Base-by-base conservation (phyloP, 2,329 filamentous ascomycete species). In the Fusarium drepaniforme region DNA sequence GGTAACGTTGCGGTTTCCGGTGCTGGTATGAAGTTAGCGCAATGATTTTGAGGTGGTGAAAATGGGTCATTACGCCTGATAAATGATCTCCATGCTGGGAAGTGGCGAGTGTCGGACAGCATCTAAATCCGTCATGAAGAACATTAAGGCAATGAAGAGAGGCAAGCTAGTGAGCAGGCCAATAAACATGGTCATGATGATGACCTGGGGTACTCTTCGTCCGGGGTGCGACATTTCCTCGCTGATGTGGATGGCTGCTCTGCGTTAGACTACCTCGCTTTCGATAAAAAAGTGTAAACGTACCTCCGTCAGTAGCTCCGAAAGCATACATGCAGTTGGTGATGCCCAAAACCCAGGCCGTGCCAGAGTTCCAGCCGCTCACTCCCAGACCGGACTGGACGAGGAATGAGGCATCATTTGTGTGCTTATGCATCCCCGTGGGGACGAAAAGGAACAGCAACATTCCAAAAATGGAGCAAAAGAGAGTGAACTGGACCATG, bases 221-320 rank as follows among this genome's bases (percentile, higher is more conserved):
- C 69, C 69, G 3, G 69, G 69, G 18, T 72, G 66, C 2, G 69
- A n/a, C 69, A 72, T 69, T 28, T 72, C 69, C 23, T 72, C 69
- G n/a, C 66, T 69, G 6, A 72, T 72, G 28, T 72, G 69, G 16
- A 69, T 72, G 8, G 63, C 69, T 72, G 12, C 21, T 30, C 1
- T 9, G 8, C 3, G 33, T 18, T 21, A 58, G 25, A 25, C 1
- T 1, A 1, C 7, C 11, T 13, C 11, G 1, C 5, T n/a, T 3
- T 18, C 4, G 3, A 5, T 2, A 6, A 3, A 7, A 16, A 5
- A 4, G 5, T 4, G 23, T 3, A 21, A 23, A 23, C 58, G 46
- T 7, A 63, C 69, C 69, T 63, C 69, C 66, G n/a, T 71, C 69
- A 4, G 69, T 68, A 7, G 57, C 69, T 11, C 69, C 69, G 18